phyloP scores from a whole-genome alignment of 2,329 filamentous ascomycete genomes.

The Lecanicillium sp. region DNA sequence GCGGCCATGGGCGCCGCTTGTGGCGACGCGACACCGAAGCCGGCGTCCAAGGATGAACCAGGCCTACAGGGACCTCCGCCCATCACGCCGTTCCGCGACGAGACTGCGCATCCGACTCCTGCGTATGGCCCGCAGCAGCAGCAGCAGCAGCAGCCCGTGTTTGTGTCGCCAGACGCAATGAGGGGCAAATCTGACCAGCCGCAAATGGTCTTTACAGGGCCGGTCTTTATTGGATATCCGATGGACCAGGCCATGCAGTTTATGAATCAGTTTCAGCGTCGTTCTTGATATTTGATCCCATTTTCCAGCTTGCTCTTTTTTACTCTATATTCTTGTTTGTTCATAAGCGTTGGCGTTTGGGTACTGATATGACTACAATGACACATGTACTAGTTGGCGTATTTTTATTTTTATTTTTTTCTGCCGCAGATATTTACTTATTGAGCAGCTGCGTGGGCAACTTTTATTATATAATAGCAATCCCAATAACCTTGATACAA shows the following conservation, averaged over 20 bases:
- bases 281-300: slow-evolving; percentile 4
- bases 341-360: slow-evolving; percentile 28
- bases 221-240: slow-evolving; percentile 88
- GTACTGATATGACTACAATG: slow-evolving; percentile 1
- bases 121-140: slow-evolving; percentile 19
- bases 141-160: slow-evolving; percentile 38
- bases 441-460: background rate
- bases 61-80: slow-evolving; percentile 18
- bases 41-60: slow-evolving; percentile 14
- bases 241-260: slow-evolving; percentile 75
- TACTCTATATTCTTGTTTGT: slow-evolving; percentile 12
- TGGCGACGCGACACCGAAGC: slow-evolving; percentile 13
- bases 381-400: slow-evolving; percentile 1
- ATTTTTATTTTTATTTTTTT: no score
- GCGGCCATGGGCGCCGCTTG: slow-evolving; percentile 27
- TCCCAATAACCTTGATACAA: background rate
- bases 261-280: slow-evolving; percentile 52
- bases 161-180: slow-evolving; percentile 41
- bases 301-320: slow-evolving; percentile 13
- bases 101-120: slow-evolving; percentile 13
- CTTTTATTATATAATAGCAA: background rate
- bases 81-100: slow-evolving; percentile 18
- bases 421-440: no score
- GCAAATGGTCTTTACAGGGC: slow-evolving; percentile 84
- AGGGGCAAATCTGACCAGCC: slow-evolving; percentile 35